Conservation (phyloP, 805 yeast genomes). For the Teunomyces atbi region DNA sequence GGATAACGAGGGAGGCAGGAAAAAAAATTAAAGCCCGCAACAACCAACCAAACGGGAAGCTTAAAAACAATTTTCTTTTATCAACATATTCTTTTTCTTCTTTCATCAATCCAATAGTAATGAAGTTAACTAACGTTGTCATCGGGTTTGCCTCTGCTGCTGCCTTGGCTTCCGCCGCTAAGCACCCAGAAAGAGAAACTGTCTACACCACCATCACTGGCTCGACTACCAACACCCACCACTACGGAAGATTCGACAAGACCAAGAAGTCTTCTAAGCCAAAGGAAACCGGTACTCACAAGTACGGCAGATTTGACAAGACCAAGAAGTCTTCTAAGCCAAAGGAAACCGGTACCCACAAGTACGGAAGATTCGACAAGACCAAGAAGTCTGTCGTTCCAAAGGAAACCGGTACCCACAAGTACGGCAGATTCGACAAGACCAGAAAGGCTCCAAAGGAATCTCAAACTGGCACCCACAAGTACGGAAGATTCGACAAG, state of each 20-base stretch:
- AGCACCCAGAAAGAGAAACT: slow-evolving; percentile 13
- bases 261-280: slow-evolving; percentile 35
- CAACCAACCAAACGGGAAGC: slow-evolving; percentile 2
- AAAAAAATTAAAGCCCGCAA: slow-evolving; percentile 1
- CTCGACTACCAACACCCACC: slow-evolving; percentile 41
- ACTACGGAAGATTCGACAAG: slow-evolving; percentile 56
- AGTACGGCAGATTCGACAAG: slow-evolving; percentile 56
- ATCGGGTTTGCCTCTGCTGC: slow-evolving; percentile 40
- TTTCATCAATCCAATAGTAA: slow-evolving; percentile 11
- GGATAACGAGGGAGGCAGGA: background rate
- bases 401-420: slow-evolving; percentile 45
- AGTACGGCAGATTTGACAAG: slow-evolving; percentile 30
- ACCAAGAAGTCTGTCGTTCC: slow-evolving; percentile 31
- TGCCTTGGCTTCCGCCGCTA: slow-evolving; percentile 22
- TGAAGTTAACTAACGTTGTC: slow-evolving; percentile 45
- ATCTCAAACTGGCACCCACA: slow-evolving; percentile 26
- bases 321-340: slow-evolving; percentile 36
- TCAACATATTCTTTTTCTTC: background rate
- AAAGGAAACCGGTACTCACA: slow-evolving; percentile 27
- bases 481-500: slow-evolving; percentile 31
- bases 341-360: slow-evolving; percentile 43
- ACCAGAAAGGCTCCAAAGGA: slow-evolving; percentile 28
- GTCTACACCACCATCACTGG: slow-evolving; percentile 31
- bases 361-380: slow-evolving; percentile 56
- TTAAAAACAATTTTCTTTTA: background rate